Evolutionary conservation across 2,329 filamentous ascomycete genomes (phyloP).

Genomic region (Tricladium varicosporioides): DNA sequence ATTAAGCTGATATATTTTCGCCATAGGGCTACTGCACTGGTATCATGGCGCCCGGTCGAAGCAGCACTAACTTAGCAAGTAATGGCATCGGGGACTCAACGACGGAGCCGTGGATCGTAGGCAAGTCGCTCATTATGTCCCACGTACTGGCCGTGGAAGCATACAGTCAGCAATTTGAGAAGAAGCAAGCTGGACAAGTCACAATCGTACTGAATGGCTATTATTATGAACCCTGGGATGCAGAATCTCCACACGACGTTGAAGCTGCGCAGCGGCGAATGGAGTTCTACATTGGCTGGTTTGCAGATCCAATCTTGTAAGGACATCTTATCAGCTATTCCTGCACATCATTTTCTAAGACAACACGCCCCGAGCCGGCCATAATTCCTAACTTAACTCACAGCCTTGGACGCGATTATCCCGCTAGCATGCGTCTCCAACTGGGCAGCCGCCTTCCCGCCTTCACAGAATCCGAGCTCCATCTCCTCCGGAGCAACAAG

Average conservation of each 20-base stretch:
- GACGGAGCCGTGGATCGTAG: constrained; percentile 77
- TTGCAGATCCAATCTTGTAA: constrained; percentile 76
- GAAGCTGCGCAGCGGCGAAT: constrained; percentile 75
- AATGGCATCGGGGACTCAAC: constrained; percentile 68
- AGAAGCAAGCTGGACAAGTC: constrained; percentile 68
- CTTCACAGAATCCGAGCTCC: constrained; percentile 66
- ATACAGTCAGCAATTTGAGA: constrained; percentile 78
- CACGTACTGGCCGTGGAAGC: constrained; percentile 76
- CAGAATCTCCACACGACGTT: constrained; percentile 68
- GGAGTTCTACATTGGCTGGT: constrained; percentile 84
- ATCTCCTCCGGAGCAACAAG: constrained; percentile 66
- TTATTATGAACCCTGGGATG: constrained; percentile 69
- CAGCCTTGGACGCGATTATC: constrained; percentile 65
- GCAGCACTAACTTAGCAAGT: constrained; percentile 64
- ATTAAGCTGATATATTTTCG: constrained; percentile 67
- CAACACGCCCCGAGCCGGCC: no score
- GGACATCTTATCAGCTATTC: no score
- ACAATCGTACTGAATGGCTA: constrained; percentile 79
- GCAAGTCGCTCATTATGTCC: constrained; percentile 77
- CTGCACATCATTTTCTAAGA: no score
- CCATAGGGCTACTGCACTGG: constrained; percentile 77
- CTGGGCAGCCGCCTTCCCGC: constrained; percentile 74
- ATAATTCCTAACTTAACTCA: no score
- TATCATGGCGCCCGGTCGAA: constrained; percentile 75
- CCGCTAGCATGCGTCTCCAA: constrained; percentile 77